Evolutionary conservation across 352 stramenopile genomes (phyloP).

Genomic region (Globisporangium okanoganense): DNA sequence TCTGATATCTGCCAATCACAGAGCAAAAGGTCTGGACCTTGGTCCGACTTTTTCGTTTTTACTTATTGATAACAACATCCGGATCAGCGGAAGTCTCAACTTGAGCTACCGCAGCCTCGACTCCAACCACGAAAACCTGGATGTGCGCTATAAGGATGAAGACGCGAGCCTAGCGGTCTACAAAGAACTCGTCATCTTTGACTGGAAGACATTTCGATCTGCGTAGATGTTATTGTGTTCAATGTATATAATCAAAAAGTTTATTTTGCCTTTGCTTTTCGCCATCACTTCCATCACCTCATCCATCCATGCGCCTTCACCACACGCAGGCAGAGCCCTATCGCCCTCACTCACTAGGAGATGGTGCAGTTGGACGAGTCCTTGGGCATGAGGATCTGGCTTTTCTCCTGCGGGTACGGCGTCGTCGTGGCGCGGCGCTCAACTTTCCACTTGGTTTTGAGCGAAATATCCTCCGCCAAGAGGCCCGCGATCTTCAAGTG

Average conservation of each 20-base stretch:
- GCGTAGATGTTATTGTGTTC: no score
- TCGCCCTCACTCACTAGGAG: no score
- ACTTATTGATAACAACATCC: neutral
- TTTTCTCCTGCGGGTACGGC: slow-evolving; percentile 76
- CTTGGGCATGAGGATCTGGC: slow-evolving; percentile 68
- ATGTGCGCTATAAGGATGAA: neutral
- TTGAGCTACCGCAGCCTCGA: neutral
- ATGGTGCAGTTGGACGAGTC: slow-evolving; percentile 26
- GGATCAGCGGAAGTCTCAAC: neutral
- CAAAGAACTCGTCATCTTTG: neutral
- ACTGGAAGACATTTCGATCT: neutral
- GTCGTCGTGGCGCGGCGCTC: slow-evolving; percentile 52
- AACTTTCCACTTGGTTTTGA: slow-evolving; percentile 60
- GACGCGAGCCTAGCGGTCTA: neutral
- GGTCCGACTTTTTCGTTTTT: no score
- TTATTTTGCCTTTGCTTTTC: no score
- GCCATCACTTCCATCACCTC: no score
- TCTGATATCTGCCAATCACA: no score
- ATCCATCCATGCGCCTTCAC: no score
- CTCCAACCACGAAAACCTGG: neutral
- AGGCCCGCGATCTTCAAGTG: slow-evolving; percentile 80
- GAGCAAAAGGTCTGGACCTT: no score
- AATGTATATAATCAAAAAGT: no score
- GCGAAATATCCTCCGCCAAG: slow-evolving; percentile 67
- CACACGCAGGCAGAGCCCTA: no score